These are phyloP conservation scores for Stellera chamaejasme DNA, from an alignment of 345 rosid species.

Conservation along the genomic window DNA sequence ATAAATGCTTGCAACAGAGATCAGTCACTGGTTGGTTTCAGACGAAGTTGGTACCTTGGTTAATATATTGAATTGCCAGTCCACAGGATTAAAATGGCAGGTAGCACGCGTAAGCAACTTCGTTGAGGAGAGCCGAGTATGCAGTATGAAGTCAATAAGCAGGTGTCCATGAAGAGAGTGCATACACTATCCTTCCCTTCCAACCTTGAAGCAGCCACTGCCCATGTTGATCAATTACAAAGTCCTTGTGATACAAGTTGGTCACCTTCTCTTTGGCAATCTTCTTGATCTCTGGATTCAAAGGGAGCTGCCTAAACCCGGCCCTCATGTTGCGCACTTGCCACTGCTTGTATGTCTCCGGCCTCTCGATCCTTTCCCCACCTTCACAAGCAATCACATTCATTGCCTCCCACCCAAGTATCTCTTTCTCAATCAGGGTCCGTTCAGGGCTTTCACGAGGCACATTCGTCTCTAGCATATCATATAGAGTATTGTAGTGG, in stretches of 20 bases:
- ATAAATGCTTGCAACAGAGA: too few relatives aligned
- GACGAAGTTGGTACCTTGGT: slow-evolving; percentile 13
- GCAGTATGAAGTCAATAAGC: slow-evolving; percentile 9
- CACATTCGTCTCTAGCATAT: slow-evolving; percentile 36
- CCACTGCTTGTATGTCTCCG: slow-evolving; percentile 52
- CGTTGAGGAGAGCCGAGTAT: background rate
- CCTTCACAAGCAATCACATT: slow-evolving; percentile 54
- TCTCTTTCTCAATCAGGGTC: slow-evolving; percentile 36
- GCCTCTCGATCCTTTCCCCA: slow-evolving; percentile 44
- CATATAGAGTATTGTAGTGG: slow-evolving; percentile 40
- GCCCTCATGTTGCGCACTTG: slow-evolving; percentile 34
- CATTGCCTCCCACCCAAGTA: slow-evolving; percentile 36
- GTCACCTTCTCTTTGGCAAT: slow-evolving; percentile 30
- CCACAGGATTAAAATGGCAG: background rate
- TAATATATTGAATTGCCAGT: background rate
- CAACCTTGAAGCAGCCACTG: slow-evolving; percentile 52
- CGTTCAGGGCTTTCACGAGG: slow-evolving; percentile 44
- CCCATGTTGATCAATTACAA: slow-evolving; percentile 32
- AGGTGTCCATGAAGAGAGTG: slow-evolving; percentile 40
- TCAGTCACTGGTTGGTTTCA: too few relatives aligned
- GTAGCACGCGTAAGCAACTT: background rate
- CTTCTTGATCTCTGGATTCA: slow-evolving; percentile 29
- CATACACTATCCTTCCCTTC: slow-evolving; percentile 43
- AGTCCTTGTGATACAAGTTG: slow-evolving; percentile 37
- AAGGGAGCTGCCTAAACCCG: slow-evolving; percentile 34